Base-by-base conservation (phyloP, 1,284 basidiomycete genomes). In the Rhodotorula mucilaginosa region DNA sequence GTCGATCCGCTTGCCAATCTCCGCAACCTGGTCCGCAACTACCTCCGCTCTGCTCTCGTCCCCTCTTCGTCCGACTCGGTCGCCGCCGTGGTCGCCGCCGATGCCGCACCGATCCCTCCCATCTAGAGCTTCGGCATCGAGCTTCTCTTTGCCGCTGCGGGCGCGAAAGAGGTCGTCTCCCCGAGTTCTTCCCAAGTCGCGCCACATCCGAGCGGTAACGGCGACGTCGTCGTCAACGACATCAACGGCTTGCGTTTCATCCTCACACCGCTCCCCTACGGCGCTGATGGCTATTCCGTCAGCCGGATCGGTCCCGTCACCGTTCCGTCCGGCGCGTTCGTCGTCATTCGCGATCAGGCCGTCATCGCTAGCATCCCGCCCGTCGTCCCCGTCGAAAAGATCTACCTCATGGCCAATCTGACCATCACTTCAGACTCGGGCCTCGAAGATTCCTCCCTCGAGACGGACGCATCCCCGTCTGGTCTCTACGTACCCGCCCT, bases 161-260 rank as follows among this genome's bases (percentile, higher is more conserved):
- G 65, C 44, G 39, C 59, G 0, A 16, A 31, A 18, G 73, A 76
- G 34, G 65, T 78, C 21, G 3, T 26, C 44, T n/a, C 56, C 13
- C 64, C 70, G 8, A 49, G 34, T 1, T 7, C 60, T 12, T 54
- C 64, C 15, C 70, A 72, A 47, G 64, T 72, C 29, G 5, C n/a
- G 10, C 57, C 39, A 12, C 44, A 57, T 31, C 19, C 31, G 5
- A 21, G 21, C 34, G 65, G 54, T 8, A 68, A 69, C 34, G 67
- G 61, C 48, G 72, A 71, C 58, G 61, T 75, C 29, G 48, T 71
- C 46, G 67, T 77, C 12, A 44, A 61, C 34, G 61, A 60, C 23
- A 73, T 78, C 60, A 61, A 65, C 61, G 75, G 77, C 1, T 67
- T 79, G 4, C 72, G 77, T 15, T 69, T 79, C 34, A 61, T 73